Base-by-base conservation (phyloP, 2,329 filamentous ascomycete genomes). In the Phialemonium atrogriseum region DNA sequence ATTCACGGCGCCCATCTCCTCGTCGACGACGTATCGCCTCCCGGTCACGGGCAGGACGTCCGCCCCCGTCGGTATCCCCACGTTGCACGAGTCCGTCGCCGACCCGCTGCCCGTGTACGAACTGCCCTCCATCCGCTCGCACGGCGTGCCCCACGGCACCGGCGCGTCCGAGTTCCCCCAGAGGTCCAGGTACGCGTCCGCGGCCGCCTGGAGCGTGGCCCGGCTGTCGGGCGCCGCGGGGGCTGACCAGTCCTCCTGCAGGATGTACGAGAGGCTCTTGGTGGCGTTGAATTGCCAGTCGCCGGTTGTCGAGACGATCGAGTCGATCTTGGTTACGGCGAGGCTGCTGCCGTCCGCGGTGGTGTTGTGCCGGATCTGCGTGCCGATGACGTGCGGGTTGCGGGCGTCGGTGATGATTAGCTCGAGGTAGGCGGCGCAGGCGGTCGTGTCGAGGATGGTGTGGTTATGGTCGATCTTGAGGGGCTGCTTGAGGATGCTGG, bases 71-170 rank as follows among this genome's bases (percentile, higher is more conserved):
- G 52, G 52, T 26, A 55, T 41, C 1, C 51, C 50, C n/a, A 52
- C 50, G 22, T 50, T 42, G 30, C 51, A 55, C 4, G 44, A 38
- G 19, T 51, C 47, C 9, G 32, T 48, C n/a, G 36, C 31, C 9
- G 41, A 39, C 13, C 52, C 52, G 10, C 33, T 41, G 7, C 52
- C 52, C 7, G 52, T 52, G 34, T 56, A 56, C 20, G 45, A 36
- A 16, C 34, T 34, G 10, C 46, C 48, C 32, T 50, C 46, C 4
- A 50, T 48, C 5, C 55, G 46, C n/a, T 36, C 45, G 41, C 55
- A 59, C 1, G 53, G 54, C 16, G 49, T 50, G 22, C 52, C 55
- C 52, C 52, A 59, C 1, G 55, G 53, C 8, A 59, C 49, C 2
- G 46, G 40, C 1, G 52, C 50, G 25, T 34, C 50, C 34, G 38